Evolutionary conservation across 2,329 filamentous ascomycete genomes (phyloP).

Genomic region (Bisporella sp.): DNA sequence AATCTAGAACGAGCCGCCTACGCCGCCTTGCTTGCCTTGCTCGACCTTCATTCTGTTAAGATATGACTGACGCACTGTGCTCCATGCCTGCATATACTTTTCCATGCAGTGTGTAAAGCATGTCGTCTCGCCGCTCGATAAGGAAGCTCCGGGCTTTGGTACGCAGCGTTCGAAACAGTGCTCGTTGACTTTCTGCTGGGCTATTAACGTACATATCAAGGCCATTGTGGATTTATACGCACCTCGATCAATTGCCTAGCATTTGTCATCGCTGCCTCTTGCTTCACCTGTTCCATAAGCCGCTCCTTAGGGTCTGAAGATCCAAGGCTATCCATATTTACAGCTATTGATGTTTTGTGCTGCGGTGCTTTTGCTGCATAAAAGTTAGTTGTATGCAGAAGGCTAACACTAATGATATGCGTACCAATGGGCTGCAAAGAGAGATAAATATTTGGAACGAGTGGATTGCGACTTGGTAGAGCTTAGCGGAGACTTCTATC

Average conservation of each 20-base stretch:
- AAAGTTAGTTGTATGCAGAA: no score
- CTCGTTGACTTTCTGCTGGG: conserved; percentile 65
- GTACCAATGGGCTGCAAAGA: no score
- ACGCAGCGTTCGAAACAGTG: conserved; percentile 77
- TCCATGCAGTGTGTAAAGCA: conserved; percentile 76
- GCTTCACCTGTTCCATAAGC: conserved; percentile 47
- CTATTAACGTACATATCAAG: no score
- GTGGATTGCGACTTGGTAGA: no score
- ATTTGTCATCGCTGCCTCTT: conserved; percentile 58
- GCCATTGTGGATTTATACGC: conserved; percentile 19
- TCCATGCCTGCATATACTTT: conserved; percentile 79
- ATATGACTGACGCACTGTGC: conserved; percentile 63
- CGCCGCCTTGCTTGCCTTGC: conserved; percentile 14
- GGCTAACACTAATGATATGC: no score
- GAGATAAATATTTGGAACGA: no score
- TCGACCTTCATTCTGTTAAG: conserved; percentile 36
- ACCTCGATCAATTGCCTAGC: conserved; percentile 66
- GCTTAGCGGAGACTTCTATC: no score
- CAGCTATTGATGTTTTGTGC: neutral
- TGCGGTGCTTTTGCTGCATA: no score
- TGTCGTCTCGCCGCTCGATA: conserved; percentile 56
- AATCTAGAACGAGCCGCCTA: conserved; percentile 20
- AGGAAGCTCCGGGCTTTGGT: conserved; percentile 57
- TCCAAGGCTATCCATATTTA: conserved; percentile 8
- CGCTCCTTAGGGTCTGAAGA: conserved; percentile 22